phyloP scores from a whole-genome alignment of 1,284 basidiomycete species.

The Tilletiaria anomala region DNA sequence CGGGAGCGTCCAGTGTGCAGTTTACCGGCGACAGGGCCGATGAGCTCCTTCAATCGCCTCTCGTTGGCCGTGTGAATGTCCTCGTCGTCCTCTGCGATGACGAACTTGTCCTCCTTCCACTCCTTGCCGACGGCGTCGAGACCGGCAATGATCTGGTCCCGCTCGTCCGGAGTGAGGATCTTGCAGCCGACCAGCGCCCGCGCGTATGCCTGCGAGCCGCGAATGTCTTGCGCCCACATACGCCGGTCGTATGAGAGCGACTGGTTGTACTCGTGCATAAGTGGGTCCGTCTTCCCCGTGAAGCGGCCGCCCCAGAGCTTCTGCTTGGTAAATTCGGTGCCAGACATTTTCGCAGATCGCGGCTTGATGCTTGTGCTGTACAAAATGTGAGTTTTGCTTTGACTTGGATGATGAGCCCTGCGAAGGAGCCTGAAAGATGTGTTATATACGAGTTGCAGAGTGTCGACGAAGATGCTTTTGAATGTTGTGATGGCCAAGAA shows the following conservation, averaged over 20 bases:
- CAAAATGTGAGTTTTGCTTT: too few species aligned
- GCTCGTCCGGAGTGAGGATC: slow-evolving; percentile 62
- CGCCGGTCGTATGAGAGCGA: slow-evolving; percentile 85
- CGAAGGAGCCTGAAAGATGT: too few species aligned
- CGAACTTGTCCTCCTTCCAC: slow-evolving; percentile 49
- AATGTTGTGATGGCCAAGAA: too few species aligned
- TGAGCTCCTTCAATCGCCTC: slow-evolving; percentile 77
- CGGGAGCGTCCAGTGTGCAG: slow-evolving; percentile 81
- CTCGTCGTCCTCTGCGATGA: slow-evolving; percentile 59
- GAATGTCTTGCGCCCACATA: slow-evolving; percentile 82
- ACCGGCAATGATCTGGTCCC: slow-evolving; percentile 57
- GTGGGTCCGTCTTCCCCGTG: slow-evolving; percentile 32
- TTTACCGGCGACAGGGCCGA: slow-evolving; percentile 49
- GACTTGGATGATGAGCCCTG: too few species aligned
- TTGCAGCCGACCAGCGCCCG: slow-evolving; percentile 65
- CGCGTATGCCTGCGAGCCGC: slow-evolving; percentile 87
- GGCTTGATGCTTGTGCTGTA: too few species aligned
- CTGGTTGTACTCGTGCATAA: slow-evolving; percentile 38
- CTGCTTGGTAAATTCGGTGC: slow-evolving; percentile 34
- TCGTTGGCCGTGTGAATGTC: slow-evolving; percentile 99
- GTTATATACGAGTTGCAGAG: too few species aligned
- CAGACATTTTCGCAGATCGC: too few species aligned
- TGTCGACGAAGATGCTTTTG: too few species aligned
- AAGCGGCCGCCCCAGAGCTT: slow-evolving; percentile 40
- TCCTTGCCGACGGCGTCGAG: slow-evolving; percentile 63